These are phyloP conservation scores for Cardamine chenopodiifolia DNA, from an alignment of 345 rosid genomes.

Conservation along the genomic window DNA sequence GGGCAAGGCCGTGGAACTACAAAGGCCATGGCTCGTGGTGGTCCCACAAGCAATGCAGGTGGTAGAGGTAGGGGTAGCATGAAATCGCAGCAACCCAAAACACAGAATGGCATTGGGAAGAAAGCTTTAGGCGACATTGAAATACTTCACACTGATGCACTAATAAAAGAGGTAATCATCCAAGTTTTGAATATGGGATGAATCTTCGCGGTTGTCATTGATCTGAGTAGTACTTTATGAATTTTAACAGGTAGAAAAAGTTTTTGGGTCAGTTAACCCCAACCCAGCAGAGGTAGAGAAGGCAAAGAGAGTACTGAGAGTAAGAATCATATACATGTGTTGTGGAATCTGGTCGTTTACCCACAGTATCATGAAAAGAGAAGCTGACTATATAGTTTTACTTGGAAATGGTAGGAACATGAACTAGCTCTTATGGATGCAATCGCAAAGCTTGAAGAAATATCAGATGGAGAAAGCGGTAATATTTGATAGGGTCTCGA, in stretches of 20 bases:
- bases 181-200: neutral
- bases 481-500: constrained; percentile 44
- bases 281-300: constrained; percentile 75
- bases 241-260: constrained; percentile 76
- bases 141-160: constrained; percentile 85
- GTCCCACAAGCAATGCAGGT: constrained; percentile 56
- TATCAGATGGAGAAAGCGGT: constrained; percentile 98
- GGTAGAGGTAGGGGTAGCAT: constrained; percentile 88
- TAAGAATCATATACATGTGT: constrained; percentile 41
- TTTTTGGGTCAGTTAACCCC: constrained; percentile 66
- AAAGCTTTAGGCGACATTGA: constrained; percentile 85
- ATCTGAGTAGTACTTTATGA: constrained; percentile 4
- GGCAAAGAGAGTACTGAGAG: constrained; percentile 84
- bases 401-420: constrained; percentile 63
- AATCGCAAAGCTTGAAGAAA: constrained; percentile 88
- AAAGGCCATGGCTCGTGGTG: constrained; percentile 72
- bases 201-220: neutral
- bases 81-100: constrained; percentile 58
- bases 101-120: constrained; percentile 74
- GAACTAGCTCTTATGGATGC: constrained; percentile 90
- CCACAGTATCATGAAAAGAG: neutral
- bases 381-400: constrained; percentile 14
- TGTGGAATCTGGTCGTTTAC: constrained; percentile 1
- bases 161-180: constrained; percentile 77
- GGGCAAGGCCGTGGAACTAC: constrained; percentile 77